Evolutionary conservation across 176 grass and related monocot species (phyloP).

Genomic region (Hsuehochloa calcarea): DNA sequence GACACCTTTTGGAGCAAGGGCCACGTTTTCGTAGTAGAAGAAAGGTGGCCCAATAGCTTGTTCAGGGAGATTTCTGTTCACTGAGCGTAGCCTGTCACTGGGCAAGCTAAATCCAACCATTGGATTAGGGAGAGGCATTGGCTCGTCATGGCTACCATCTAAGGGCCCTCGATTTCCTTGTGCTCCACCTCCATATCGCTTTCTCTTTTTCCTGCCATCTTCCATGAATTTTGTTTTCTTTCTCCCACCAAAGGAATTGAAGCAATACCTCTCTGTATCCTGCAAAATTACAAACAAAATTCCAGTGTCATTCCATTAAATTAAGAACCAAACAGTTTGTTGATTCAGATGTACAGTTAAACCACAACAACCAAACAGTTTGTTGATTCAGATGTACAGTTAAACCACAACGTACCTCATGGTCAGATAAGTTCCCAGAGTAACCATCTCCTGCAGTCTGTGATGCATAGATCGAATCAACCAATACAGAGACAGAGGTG

Average conservation of each 20-base stretch:
- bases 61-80: constrained; percentile 40
- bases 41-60: constrained; percentile 67
- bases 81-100: constrained; percentile 9
- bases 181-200: constrained; percentile 23
- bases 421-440: constrained; percentile 22
- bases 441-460: constrained; percentile 39
- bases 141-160: constrained; percentile 22
- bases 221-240: constrained; percentile 31
- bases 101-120: constrained; percentile 80
- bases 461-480: constrained; percentile 76
- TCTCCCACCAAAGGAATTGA: constrained; percentile 17
- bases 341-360: constrained; percentile 8
- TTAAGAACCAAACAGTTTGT: neutral
- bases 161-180: constrained; percentile 28
- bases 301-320: constrained; percentile 2
- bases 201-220: constrained; percentile 42
- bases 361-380: neutral
- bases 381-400: constrained; percentile 2
- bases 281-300: constrained; percentile 31
- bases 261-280: constrained; percentile 15
- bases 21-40: constrained; percentile 89
- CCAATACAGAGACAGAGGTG: constrained; percentile 51
- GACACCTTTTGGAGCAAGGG: constrained; percentile 65
- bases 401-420: constrained; percentile 45
- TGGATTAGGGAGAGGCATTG: constrained; percentile 55